Evolutionary conservation across 2,329 filamentous ascomycete species (phyloP), one percentile per base, ranked within the genome.

Genomic region (Pochonia chlamydosporia): DNA sequence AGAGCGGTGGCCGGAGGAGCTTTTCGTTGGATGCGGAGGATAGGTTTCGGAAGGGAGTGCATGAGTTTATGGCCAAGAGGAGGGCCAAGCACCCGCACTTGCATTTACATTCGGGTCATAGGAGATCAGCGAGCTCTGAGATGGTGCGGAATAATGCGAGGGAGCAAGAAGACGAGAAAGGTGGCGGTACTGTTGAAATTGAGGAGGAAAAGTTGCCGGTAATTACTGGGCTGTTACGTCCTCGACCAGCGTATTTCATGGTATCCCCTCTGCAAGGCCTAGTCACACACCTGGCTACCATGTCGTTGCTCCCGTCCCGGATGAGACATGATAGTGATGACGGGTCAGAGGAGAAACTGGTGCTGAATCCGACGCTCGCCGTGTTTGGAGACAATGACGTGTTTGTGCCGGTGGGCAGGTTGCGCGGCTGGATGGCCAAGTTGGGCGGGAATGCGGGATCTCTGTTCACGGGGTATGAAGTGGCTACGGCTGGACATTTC

Each of bases 351-450:
- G 65, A 68, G 44, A 82, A 85, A 57, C 68, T 87, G 42, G 65
- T 79, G 1, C 62, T 66, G 2, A 74, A 83, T 56, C 73, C 75
- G 1, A 85, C 85, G 0, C 63, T 96, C 28, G 82, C 81, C 1
- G 65, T 95, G 0, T 95, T 84, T 59, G 92, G 91, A 1, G 80
- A 84, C 43, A 72, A 77, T 4, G 91, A 97, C 63, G 67, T 75
- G 0, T 95, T 96, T 54, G 83, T 87, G 1, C 78, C 82, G 1
- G 71, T 71, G 3, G 76, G 73, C 49, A 87, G 80, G 62, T 70
- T 91, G 55, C 74, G 78, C 10, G 67, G 72, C 1, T 96, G 91
- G 91, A 71, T 72, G 9, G 66, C 69, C 35, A 74, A 71, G 49
- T 65, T 91, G 39, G 62, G 65, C 16, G 61, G 63, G 11, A 56